phyloP scores from a whole-genome alignment of 805 yeast species.

The Candida loeiensis region DNA sequence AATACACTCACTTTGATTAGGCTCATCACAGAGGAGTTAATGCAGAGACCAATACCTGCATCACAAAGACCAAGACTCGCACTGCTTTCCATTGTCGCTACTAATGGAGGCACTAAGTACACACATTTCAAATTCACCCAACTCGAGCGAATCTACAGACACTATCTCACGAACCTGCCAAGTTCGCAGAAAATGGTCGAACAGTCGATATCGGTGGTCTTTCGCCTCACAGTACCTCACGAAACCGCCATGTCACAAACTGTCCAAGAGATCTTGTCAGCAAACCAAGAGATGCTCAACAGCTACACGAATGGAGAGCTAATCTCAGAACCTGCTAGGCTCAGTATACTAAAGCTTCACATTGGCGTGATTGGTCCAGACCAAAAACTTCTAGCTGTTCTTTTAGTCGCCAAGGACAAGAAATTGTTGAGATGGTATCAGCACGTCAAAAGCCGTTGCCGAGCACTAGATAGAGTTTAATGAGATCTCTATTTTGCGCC shows the following conservation, averaged over 20 bases:
- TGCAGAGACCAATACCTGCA: not conserved
- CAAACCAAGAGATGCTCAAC: not conserved
- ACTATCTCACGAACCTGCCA: not conserved
- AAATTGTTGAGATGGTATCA: not conserved
- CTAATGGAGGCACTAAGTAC: not conserved
- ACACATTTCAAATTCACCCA: not conserved
- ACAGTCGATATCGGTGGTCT: not conserved
- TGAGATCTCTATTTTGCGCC: no score
- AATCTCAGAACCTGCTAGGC: no score
- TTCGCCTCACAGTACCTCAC: not conserved
- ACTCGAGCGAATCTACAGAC: not conserved
- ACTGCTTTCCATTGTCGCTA: not conserved
- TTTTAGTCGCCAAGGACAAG: not conserved
- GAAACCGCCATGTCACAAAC: not conserved
- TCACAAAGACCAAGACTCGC: not conserved
- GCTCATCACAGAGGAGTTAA: not conserved
- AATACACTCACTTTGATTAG: not conserved
- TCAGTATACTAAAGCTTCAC: not conserved
- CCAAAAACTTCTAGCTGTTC: not conserved
- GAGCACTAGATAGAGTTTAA: not conserved
- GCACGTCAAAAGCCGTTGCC: not conserved
- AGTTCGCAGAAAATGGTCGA: not conserved
- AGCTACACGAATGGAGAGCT: no score
- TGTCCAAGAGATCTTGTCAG: not conserved
- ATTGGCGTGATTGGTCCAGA: not conserved